Evolutionary conservation across 2,329 filamentous ascomycete species (phyloP), one percentile per base, ranked within the genome.

Genomic region (Colletotrichum salicis): DNA sequence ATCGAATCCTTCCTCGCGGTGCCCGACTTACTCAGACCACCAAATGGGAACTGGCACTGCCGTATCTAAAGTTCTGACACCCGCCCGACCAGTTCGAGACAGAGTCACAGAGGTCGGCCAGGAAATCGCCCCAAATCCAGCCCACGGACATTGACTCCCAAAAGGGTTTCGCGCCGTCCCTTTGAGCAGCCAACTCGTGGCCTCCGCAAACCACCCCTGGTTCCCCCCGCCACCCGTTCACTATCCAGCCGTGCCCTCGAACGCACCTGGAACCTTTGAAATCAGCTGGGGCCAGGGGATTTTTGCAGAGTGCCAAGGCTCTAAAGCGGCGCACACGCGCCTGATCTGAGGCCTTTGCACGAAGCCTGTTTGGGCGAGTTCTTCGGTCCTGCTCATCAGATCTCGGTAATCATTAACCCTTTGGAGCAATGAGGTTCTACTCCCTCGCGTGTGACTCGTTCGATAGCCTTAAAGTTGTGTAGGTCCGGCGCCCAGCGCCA

Each of bases 121-220:
- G 41, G 41, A 48, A 41, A n/a, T 45, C 27, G 41, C n/a, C 15
- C 15, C 48, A 19, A n/a, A 57, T 62, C 57, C 68, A 51, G 57
- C 63, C 68, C 57, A 61, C 64, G 57, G 68, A 62, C 68, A 67
- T 52, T 61, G 37, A n/a, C 37, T 22, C 68, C 58, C 63, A 27
- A 57, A 71, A 58, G 52, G 68, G 68, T 22, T 24, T 54, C 56
- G 57, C 57, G 51, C 27, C 13, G n/a, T 27, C 12, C 29, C 29
- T 24, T 52, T 13, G 19, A 24, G 22, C 55, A 45, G 52, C 55
- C 48, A 37, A 29, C 13, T 33, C 63, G 41, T 52, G 22, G 35
- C 41, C 33, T 51, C 35, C n/a, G 29, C 48, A 52, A 22, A 12
- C 48, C n/a, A 45, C 35, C 41, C 35, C 48, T 64, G 27, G 13